Percentiles rank a stretch among this genome's conserved stretches.
Conservation (phyloP, 352 stramenopile species). For the Peronosclerospora sorghi region DNA sequence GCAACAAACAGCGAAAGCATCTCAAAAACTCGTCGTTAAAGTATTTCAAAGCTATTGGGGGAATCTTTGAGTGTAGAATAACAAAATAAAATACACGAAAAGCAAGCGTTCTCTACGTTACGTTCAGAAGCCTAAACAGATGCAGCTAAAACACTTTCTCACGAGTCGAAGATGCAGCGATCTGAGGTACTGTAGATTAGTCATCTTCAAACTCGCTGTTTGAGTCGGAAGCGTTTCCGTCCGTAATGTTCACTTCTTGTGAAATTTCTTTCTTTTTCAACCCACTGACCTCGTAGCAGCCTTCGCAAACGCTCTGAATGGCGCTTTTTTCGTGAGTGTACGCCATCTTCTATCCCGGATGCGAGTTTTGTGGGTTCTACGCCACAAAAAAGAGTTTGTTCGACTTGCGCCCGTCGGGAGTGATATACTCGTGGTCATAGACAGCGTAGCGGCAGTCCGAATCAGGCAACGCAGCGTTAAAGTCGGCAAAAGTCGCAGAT, state of each 20-base stretch:
- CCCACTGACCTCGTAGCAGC: constrained; percentile 78
- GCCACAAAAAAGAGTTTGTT: too few species aligned
- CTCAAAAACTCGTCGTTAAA: constrained; percentile 23
- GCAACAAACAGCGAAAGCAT: constrained; percentile 57
- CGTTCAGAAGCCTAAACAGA: too few species aligned
- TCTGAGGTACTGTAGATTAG: constrained; percentile 29
- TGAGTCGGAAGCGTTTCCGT: too few species aligned
- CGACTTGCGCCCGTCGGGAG: constrained; percentile 66
- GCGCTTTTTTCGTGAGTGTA: too few species aligned
- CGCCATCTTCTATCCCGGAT: constrained; percentile 79
- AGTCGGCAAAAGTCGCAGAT: too few species aligned
- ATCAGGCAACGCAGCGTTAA: constrained; percentile 75
- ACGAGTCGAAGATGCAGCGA: too few species aligned
- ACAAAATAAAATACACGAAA: constrained; percentile 1
- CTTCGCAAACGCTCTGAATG: too few species aligned
- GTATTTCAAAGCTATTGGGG: constrained; percentile 8
- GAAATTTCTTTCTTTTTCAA: constrained; percentile 65
- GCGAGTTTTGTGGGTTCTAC: constrained; percentile 63
- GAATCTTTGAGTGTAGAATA: constrained; percentile 4
- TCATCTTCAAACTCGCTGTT: too few species aligned
- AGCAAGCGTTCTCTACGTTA: background rate
- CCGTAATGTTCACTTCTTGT: constrained; percentile 47
- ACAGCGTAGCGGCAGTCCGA: constrained; percentile 80
- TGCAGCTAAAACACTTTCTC: constrained; percentile 3
- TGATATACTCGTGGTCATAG: constrained; percentile 78